phyloP scores from a whole-genome alignment of 2,329 filamentous ascomycete species.

The Fusarium pseudoanthophilum region DNA sequence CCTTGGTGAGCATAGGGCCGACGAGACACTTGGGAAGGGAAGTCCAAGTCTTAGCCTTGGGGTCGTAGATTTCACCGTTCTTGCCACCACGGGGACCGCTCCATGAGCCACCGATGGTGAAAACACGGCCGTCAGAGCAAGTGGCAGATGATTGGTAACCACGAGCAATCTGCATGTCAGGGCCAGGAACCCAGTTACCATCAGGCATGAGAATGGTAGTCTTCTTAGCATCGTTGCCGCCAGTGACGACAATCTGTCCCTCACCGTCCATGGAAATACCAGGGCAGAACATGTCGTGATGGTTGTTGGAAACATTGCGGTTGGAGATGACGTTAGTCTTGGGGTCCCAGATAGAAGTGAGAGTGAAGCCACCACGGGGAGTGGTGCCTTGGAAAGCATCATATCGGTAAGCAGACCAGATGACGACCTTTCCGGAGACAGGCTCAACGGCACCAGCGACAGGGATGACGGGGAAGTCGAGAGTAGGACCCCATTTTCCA shows the following conservation, averaged over 20 bases:
- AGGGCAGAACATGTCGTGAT: constrained; percentile 68
- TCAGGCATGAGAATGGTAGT: constrained; percentile 59
- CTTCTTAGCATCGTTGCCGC: constrained; percentile 60
- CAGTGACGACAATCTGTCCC: constrained; percentile 64
- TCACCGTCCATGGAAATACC: constrained; percentile 62
- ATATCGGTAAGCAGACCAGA: constrained; percentile 37
- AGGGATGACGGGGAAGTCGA: constrained; percentile 36
- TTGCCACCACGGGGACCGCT: constrained; percentile 29
- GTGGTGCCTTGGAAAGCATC: constrained; percentile 29
- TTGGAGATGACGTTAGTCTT: constrained; percentile 27
- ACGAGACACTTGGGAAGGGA: constrained; percentile 51
- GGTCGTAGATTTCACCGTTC: constrained; percentile 37
- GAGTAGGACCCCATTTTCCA: constrained; percentile 34
- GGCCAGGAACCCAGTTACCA: constrained; percentile 26
- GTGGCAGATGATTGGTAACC: constrained; percentile 35
- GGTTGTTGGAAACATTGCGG: constrained; percentile 51
- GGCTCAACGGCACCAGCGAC: constrained; percentile 38
- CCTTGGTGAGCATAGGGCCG: constrained; percentile 59
- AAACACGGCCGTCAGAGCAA: constrained; percentile 31
- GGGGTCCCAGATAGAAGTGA: constrained; percentile 34
- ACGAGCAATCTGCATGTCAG: constrained; percentile 32
- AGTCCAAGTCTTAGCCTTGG: constrained; percentile 22
- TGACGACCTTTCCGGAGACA: constrained; percentile 24
- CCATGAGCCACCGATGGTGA: constrained; percentile 38
- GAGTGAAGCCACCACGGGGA: constrained; percentile 32